phyloP scores from a whole-genome alignment of 2,329 filamentous ascomycete genomes.

The Fusarium paranaense region DNA sequence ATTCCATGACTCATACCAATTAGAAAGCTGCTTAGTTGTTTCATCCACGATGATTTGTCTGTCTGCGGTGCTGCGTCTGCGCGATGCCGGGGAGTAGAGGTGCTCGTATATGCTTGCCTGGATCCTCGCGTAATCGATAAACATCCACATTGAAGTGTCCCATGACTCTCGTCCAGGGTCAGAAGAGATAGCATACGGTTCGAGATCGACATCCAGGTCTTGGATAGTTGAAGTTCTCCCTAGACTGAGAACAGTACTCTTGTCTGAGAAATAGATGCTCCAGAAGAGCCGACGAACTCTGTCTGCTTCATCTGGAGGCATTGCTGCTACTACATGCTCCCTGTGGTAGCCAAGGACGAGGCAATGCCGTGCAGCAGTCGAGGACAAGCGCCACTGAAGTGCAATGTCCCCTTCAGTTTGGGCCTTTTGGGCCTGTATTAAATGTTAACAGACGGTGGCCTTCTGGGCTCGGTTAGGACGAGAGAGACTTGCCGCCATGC shows the following conservation, averaged over 20 bases:
- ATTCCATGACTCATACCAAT: neutral
- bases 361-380: neutral
- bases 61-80: neutral
- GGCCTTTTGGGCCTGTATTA: neutral
- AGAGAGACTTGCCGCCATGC: neutral
- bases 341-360: neutral
- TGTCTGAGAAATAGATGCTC: neutral
- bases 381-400: neutral
- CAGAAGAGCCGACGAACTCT: neutral
- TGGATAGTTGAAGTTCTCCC: neutral
- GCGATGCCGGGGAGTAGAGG: neutral
- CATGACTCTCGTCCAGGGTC: neutral
- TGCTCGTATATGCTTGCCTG: neutral
- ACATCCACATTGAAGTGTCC: neutral
- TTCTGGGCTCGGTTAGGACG: neutral
- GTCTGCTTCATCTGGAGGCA: neutral
- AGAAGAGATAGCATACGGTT: neutral
- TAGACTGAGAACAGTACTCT: neutral
- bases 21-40: neutral
- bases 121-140: neutral
- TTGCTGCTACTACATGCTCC: neutral
- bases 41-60: neutral
- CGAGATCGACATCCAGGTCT: neutral
- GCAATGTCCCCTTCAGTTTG: neutral
- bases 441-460: neutral